Conservation (phyloP, 108 stramenopile species). For the Fragilariopsis cylindrus region DNA sequence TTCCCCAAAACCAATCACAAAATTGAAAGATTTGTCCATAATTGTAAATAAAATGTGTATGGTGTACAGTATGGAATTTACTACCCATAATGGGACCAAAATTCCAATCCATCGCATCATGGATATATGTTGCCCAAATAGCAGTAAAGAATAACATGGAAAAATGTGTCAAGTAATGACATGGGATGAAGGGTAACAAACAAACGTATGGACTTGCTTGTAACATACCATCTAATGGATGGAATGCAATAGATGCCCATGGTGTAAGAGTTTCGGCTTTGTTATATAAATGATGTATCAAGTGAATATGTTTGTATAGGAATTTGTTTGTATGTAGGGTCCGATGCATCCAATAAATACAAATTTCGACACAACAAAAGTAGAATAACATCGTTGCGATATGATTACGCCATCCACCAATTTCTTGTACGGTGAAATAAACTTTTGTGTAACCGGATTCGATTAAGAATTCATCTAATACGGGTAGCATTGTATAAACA, state of each 20-base stretch:
- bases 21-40: slow-evolving; percentile 92
- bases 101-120: slow-evolving; percentile 87
- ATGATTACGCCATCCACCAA: slow-evolving; percentile 72
- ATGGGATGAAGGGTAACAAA: slow-evolving; percentile 65
- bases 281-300: slow-evolving; percentile 82
- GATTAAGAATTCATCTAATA: slow-evolving; percentile 77
- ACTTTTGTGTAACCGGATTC: slow-evolving; percentile 72
- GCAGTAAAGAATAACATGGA: slow-evolving; percentile 82
- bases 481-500: slow-evolving; percentile 76
- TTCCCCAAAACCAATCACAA: slow-evolving; percentile 86
- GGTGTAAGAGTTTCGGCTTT: slow-evolving; percentile 82
- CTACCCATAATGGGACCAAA: slow-evolving; percentile 87
- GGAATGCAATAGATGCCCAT: slow-evolving; percentile 90
- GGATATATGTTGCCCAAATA: slow-evolving; percentile 92
- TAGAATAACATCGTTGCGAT: slow-evolving; percentile 57
- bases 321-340: slow-evolving; percentile 89
- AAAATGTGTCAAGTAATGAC: slow-evolving; percentile 88
- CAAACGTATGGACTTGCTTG: slow-evolving; percentile 86
- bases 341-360: slow-evolving; percentile 91
- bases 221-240: slow-evolving; percentile 85
- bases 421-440: slow-evolving; percentile 73
- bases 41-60: slow-evolving; percentile 92
- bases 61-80: slow-evolving; percentile 90
- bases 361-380: slow-evolving; percentile 76
- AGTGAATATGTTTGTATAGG: slow-evolving; percentile 85